phyloP scores from a whole-genome alignment of 2,329 filamentous ascomycete genomes.

The Penicillium sp. region DNA sequence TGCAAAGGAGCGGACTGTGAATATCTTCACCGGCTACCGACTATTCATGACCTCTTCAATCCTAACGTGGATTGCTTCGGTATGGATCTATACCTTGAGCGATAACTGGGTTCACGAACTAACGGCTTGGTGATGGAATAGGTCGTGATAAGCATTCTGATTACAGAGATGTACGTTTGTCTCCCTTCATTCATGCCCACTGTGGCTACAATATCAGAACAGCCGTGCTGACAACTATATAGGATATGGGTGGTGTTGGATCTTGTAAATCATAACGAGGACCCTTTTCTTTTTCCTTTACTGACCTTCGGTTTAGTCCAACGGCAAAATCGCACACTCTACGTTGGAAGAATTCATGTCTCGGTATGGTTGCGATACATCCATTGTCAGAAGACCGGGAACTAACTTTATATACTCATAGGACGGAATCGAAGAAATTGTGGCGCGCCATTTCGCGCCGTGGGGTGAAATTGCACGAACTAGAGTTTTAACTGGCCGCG shows the following conservation, averaged over 20 bases:
- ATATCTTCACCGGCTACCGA: constrained; percentile 86
- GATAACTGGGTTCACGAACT: neutral
- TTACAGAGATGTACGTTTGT: constrained; percentile 16
- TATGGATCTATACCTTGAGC: constrained; percentile 39
- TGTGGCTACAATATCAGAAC: neutral
- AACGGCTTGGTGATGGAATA: neutral
- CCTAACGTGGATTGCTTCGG: constrained; percentile 92
- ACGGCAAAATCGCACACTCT: constrained; percentile 86
- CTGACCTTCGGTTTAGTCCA: neutral
- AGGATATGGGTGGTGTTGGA: constrained; percentile 81
- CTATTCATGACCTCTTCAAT: constrained; percentile 84
- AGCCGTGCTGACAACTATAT: neutral
- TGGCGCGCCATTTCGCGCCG: constrained; percentile 91
- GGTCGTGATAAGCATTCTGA: constrained; percentile 22
- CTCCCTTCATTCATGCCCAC: neutral
- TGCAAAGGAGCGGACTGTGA: constrained; percentile 90
- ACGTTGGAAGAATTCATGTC: constrained; percentile 90
- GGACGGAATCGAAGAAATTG: constrained; percentile 69
- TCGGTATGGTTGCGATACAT: constrained; percentile 69
- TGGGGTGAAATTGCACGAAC: constrained; percentile 87
- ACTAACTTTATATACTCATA: neutral
- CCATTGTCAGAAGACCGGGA: neutral
- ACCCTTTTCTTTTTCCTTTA: constrained; percentile 42
- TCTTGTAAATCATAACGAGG: constrained; percentile 1
- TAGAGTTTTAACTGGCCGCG: constrained; percentile 81